Base-by-base conservation (phyloP, 768 basidiomycete species). In the Boletus coccyginus region DNA sequence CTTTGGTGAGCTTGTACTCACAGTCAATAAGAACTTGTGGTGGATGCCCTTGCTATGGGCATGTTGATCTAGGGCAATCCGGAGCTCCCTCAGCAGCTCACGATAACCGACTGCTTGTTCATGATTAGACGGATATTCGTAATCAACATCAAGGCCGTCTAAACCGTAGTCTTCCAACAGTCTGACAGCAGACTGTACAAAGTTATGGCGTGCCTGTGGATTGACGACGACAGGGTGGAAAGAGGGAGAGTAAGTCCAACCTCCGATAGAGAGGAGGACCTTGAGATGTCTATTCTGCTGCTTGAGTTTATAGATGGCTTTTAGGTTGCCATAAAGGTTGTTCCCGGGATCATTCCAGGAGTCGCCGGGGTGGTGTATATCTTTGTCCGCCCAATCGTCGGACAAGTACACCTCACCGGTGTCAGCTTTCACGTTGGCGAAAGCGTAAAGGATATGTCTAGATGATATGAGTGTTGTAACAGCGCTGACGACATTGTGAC, bases 271-370 rank as follows among this genome's bases (percentile, higher is more conserved):
- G 31, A 99, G 81, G 16, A 91, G 75, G 17, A 87, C 79, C 61
- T 89, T 91, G 67, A 94, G 78, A 58, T 88, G 88, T 50, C 94
- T 82, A 57, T 97, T 78, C 59, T 81, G 71, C 68, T 95, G 88
- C 80, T 98, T 98, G 62, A 98, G 78, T 33, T 89, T 81, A 72
- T 94, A 95, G 55, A 98, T 82, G 48, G 90, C 91, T 69, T 96
- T 97, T 75, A 98, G 84, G 72, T 96, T 96, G 51, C 95, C 95
- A 65, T 96, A 98, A 17, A 98, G 82, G 71, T 98, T 97, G 59
- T 80, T 87, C 43, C 94, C 94, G 29, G 68, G 69, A 51, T 98
- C 96, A 62, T 94, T 89, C 97, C 97, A 99, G 5, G 88, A 89
- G 72, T 99, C 97, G 9, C 88, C 91, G 0, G 89, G 86, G 69